Conservation (phyloP, 208 protist species). For the Leishmania martiniquensis region DNA sequence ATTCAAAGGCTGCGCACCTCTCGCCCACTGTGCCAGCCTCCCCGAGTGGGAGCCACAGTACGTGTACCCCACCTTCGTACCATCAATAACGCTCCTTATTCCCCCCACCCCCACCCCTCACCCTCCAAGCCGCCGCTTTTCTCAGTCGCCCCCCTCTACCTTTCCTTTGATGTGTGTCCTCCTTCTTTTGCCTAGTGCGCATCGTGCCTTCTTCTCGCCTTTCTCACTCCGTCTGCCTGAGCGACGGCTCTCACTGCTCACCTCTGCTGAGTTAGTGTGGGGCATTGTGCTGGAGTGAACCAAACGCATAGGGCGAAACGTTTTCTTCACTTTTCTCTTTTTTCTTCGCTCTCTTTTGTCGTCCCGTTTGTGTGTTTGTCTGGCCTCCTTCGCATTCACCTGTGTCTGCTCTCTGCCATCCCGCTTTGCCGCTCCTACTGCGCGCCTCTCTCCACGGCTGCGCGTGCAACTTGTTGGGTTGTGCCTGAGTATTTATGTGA, state of each 20-base stretch:
- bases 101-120: too few relatives aligned
- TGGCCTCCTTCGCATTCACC: not conserved
- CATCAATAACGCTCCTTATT: too few relatives aligned
- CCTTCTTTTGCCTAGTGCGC: too few relatives aligned
- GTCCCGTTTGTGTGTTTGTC: not conserved
- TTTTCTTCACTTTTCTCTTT: constrained; percentile 12
- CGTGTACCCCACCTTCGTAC: too few relatives aligned
- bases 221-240: not conserved
- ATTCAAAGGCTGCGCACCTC: too few relatives aligned
- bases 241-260: not conserved
- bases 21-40: too few relatives aligned
- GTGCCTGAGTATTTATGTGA: not conserved
- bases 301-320: not conserved
- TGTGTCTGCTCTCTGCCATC: not conserved
- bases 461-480: not conserved
- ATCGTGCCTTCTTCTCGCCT: not conserved
- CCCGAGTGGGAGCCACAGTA: too few relatives aligned
- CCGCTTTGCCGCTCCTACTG: not conserved
- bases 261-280: not conserved
- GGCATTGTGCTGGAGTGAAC: not conserved
- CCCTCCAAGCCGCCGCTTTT: too few relatives aligned
- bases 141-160: too few relatives aligned
- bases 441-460: not conserved
- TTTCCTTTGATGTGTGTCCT: too few relatives aligned
- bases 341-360: constrained; percentile 1